phyloP scores from a whole-genome alignment of 441 rosid species.

The Populus hybrid region DNA sequence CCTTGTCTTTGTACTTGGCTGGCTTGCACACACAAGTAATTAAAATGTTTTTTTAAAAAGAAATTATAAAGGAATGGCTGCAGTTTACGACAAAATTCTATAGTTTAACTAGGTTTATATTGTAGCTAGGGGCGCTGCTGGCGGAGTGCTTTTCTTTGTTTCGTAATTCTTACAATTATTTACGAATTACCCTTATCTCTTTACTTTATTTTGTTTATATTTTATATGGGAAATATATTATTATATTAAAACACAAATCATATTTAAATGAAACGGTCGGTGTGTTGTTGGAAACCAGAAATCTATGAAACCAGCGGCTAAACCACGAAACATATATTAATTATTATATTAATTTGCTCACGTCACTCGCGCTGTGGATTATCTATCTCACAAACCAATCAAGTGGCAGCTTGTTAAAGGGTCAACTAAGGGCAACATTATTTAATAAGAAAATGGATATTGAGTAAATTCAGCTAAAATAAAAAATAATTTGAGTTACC shows the following conservation, averaged over 20 bases:
- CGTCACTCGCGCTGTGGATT: neutral
- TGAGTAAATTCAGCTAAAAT: neutral
- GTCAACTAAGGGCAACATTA: neutral
- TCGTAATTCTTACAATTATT: neutral
- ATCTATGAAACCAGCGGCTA: conserved; percentile 30
- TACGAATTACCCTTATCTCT: neutral
- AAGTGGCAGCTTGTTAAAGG: neutral
- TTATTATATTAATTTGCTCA: too few relatives aligned
- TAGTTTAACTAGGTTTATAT: neutral
- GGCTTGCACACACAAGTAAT: neutral
- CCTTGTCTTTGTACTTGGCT: conserved; percentile 1
- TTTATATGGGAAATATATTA: neutral
- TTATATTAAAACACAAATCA: neutral
- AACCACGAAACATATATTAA: neutral
- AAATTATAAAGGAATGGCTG: neutral
- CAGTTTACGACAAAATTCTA: conserved; percentile 4
- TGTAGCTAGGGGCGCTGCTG: neutral
- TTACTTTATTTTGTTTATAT: neutral
- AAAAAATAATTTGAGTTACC: neutral
- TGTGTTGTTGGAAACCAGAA: conserved; percentile 28
- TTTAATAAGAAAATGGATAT: neutral
- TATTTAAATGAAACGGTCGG: conserved; percentile 27
- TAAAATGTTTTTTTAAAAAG: neutral
- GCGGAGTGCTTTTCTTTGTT: conserved; percentile 2
- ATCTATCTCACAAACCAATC: neutral